phyloP scores from a whole-genome alignment of 371 early-diverging fungal genomes.

The Mortierella sp. region DNA sequence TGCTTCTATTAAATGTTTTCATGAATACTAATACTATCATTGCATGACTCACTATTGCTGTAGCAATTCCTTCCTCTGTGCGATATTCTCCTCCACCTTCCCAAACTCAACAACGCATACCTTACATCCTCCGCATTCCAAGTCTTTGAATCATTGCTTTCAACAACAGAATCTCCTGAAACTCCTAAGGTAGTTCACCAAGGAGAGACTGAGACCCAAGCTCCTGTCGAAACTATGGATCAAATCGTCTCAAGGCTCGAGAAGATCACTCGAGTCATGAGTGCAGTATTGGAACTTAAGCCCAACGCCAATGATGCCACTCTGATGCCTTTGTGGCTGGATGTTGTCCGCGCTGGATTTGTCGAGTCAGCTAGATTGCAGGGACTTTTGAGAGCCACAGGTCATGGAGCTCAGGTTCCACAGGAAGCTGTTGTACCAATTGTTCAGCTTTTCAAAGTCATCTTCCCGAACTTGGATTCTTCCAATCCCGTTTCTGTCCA shows the following conservation, averaged over 20 bases:
- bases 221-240: conserved; percentile 29
- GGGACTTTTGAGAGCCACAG: conserved; percentile 54
- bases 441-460: conserved; percentile 72
- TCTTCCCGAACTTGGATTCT: conserved; percentile 82
- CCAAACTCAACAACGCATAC: conserved; percentile 85
- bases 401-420: conserved; percentile 33
- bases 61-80: conserved; percentile 75
- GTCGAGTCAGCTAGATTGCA: conserved; percentile 72
- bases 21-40: background rate
- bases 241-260: conserved; percentile 46
- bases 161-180: conserved; percentile 46
- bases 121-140: conserved; percentile 88
- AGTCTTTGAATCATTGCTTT: conserved; percentile 77
- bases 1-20: background rate
- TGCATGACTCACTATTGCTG: background rate
- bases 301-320: conserved; percentile 88
- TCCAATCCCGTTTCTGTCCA: conserved; percentile 69
- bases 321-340: conserved; percentile 88
- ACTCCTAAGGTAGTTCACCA: conserved; percentile 47
- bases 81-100: conserved; percentile 83
- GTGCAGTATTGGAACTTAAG: conserved; percentile 81
- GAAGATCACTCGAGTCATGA: conserved; percentile 57
- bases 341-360: conserved; percentile 83
- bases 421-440: conserved; percentile 40
- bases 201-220: conserved; percentile 18